Evolutionary conservation across 1,284 basidiomycete species (phyloP).

Genomic region (Tilletia setariae): DNA sequence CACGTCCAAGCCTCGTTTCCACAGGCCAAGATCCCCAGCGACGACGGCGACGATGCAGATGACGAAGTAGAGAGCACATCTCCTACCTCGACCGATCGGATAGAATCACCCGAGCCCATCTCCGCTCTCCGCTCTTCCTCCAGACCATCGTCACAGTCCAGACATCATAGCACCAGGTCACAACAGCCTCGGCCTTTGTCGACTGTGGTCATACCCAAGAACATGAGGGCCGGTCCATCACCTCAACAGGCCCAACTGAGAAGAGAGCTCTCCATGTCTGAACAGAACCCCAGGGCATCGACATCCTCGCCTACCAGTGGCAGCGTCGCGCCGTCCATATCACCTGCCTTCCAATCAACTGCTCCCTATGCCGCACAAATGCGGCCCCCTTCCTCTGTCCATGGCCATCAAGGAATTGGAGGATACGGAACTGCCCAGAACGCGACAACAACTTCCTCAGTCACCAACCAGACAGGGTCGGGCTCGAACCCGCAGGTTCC

Average conservation of each 20-base stretch:
- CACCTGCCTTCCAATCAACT: not conserved
- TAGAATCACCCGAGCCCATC: not conserved
- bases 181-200: no score
- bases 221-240: not conserved
- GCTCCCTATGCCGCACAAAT: slow-evolving; percentile 11
- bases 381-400: not conserved
- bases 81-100: not conserved
- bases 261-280: slow-evolving; percentile 2
- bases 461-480: no score
- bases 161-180: no score
- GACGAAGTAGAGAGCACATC: not conserved
- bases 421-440: not conserved
- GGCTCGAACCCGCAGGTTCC: not conserved
- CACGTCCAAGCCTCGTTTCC: not conserved
- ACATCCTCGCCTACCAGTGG: not conserved
- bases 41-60: not conserved
- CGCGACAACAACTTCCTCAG: not conserved
- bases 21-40: not conserved
- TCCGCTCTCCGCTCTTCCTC: not conserved
- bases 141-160: not conserved
- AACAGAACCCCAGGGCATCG: not conserved
- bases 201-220: not conserved
- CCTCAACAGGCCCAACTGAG: not conserved
- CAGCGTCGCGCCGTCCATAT: not conserved
- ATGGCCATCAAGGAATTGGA: not conserved